phyloP scores from a whole-genome alignment of 768 basidiomycete genomes.

The Collybia mongolica region DNA sequence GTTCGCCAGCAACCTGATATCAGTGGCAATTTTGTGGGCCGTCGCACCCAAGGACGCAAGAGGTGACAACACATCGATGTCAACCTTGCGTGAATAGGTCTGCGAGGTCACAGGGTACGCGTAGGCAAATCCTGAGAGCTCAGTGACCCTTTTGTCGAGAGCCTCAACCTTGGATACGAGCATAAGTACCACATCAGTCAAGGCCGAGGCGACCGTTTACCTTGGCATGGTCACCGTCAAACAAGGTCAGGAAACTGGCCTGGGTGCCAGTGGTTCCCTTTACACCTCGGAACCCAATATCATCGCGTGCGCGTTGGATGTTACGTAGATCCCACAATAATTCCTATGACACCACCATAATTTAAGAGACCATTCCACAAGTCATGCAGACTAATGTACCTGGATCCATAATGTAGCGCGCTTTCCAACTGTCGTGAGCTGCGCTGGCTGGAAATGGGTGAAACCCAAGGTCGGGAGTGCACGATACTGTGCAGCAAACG shows the following conservation, averaged over 20 bases:
- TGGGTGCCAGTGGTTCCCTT: constrained; percentile 99
- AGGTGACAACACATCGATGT: constrained; percentile 88
- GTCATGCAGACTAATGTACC: constrained; percentile 33
- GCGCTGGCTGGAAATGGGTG: constrained; percentile 99
- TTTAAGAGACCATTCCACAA: not conserved
- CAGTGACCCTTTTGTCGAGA: constrained; percentile 86
- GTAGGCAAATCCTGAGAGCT: constrained; percentile 89
- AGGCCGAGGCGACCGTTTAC: constrained; percentile 27
- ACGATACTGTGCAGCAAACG: constrained; percentile 82
- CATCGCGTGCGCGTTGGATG: constrained; percentile 83
- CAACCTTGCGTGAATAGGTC: constrained; percentile 98
- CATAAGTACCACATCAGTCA: not conserved
- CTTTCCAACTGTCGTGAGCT: constrained; percentile 97
- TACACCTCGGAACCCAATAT: constrained; percentile 95
- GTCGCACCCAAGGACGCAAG: constrained; percentile 91
- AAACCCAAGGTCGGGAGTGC: constrained; percentile 94
- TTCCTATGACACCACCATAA: constrained; percentile 53
- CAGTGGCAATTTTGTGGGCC: constrained; percentile 97
- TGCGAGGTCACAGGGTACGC: constrained; percentile 98
- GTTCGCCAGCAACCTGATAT: constrained; percentile 91
- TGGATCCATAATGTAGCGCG: constrained; percentile 96
- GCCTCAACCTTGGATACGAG: constrained; percentile 64
- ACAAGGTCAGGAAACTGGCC: constrained; percentile 90
- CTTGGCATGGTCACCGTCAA: constrained; percentile 95
- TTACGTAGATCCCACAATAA: constrained; percentile 96